A percentile compares a stretch with the other conserved stretches of the same genome.
phyloP scores from a whole-genome alignment of 2,329 filamentous ascomycete genomes.

The Myriosclerotinia duriaeana region DNA sequence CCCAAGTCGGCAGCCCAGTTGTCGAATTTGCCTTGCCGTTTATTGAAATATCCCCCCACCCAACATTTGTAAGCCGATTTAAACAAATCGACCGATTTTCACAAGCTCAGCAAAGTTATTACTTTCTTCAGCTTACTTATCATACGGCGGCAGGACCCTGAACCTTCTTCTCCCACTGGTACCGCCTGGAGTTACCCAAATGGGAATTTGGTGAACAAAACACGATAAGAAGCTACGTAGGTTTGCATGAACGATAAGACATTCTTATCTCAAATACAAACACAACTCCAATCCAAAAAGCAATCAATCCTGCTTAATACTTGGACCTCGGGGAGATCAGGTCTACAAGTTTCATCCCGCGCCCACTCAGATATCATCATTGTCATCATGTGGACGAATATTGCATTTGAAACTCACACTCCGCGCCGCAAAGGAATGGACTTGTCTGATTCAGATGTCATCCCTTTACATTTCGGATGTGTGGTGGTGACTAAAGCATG shows the following conservation, averaged over 20 bases:
- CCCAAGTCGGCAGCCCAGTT: too few species aligned
- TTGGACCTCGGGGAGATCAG: not conserved
- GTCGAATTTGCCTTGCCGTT: too few species aligned
- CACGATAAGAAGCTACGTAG: slow-evolving; percentile 2
- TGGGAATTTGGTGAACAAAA: not conserved
- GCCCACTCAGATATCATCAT: slow-evolving; percentile 9
- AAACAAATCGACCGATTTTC: not conserved
- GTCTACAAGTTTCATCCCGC: not conserved
- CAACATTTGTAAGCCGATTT: too few species aligned
- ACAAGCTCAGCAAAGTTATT: not conserved
- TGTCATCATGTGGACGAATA: slow-evolving; percentile 8
- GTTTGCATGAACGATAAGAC: slow-evolving; percentile 15
- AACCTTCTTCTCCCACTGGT: slow-evolving; percentile 5
- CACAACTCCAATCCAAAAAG: too few species aligned
- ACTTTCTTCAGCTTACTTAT: slow-evolving; percentile 8
- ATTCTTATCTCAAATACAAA: not conserved
- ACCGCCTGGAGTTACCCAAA: slow-evolving; percentile 10
- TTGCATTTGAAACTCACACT: slow-evolving; percentile 1
- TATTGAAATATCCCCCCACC: too few species aligned
- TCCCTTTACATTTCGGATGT: not conserved
- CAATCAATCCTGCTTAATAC: not conserved
- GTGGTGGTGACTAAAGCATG: not conserved
- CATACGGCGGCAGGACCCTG: not conserved
- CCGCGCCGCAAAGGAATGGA: not conserved
- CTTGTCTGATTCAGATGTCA: not conserved